phyloP scores from a whole-genome alignment of 805 yeast genomes.

The Pichia sporocuriosa region DNA sequence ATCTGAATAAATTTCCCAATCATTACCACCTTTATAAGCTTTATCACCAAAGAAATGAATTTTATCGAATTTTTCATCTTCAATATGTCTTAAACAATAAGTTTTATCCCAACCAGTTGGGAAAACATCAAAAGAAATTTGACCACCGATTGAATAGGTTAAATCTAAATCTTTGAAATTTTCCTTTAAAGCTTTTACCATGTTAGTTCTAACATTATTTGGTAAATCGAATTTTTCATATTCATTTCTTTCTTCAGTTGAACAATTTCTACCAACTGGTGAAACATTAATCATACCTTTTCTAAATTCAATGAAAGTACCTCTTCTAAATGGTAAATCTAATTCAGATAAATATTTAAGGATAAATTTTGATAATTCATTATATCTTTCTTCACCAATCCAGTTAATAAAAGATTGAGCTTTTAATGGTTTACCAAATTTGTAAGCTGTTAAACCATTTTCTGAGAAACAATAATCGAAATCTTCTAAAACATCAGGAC shows the following conservation, averaged over 20 bases:
- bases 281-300: constrained; percentile 98
- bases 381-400: constrained; percentile 95
- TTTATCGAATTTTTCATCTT: constrained; percentile 70
- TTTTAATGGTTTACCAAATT: constrained; percentile 78
- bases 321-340: constrained; percentile 95
- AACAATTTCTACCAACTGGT: constrained; percentile 97
- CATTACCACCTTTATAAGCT: constrained; percentile 96
- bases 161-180: constrained; percentile 78
- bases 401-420: constrained; percentile 91
- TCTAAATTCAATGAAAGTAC: constrained; percentile 97
- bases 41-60: constrained; percentile 99
- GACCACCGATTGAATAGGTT: constrained; percentile 98
- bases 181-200: constrained; percentile 79
- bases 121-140: constrained; percentile 98
- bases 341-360: constrained; percentile 76
- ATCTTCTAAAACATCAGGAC: constrained; percentile 64
- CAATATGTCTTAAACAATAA: constrained; percentile 91
- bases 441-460: constrained; percentile 97
- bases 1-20: constrained; percentile 92
- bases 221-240: constrained; percentile 78
- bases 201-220: constrained; percentile 73
- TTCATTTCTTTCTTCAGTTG: constrained; percentile 88
- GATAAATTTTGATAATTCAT: constrained; percentile 78
- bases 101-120: constrained; percentile 99
- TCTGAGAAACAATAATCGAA: constrained; percentile 96